Evolutionary conservation across 106 monocot genomes (phyloP), one percentile per base, ranked within the genome.

Genomic region (Dioscorea dumetorum): DNA sequence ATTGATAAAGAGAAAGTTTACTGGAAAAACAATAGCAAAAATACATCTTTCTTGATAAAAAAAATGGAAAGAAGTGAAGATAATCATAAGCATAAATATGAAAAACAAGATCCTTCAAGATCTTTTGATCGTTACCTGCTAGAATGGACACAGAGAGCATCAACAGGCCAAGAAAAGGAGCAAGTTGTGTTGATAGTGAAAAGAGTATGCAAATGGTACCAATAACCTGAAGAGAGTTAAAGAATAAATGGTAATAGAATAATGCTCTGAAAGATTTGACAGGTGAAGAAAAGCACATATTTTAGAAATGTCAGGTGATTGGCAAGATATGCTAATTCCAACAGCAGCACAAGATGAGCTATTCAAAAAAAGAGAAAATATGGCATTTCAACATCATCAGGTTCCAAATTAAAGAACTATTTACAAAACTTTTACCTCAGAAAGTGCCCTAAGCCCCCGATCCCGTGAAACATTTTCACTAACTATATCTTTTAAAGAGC

Each of bases 401-500:
- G 41, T 48, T 72, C 49, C 57, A 48, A 33, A 23, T 71, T 70
- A 33, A 60, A 41, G 32, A 64, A 73, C 74, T 82, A 35, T 82
- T 71, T 73, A 83, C 76, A 76, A 75, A 78, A 69, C 68, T 67
- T 84, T 89, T 99, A 86, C 97, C 97, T 99, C 92, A 54, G 97
- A 92, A 53, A 91, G 76, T 70, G 97, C 97, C 74, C 97, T 87
- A 33, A 92, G 82, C 41, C 97, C 97, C 78, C 97, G 88, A 66
- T 99, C 97, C 64, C 97, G 85, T 76, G 97, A 99, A 69, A 99
- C 83, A 66, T 99, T 99, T 48, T 99, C 97, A 71, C 77, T 78
- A 34, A 99, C 92, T 71, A 92, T 70, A 79, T 75, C 82, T 84
- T 99, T 99, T 35, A 99, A 65, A 48, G 92, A 78, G 64, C 91